These are phyloP conservation scores for Didymella glomerata DNA, from an alignment of 2,329 filamentous ascomycete species.

Conservation along the genomic window DNA sequence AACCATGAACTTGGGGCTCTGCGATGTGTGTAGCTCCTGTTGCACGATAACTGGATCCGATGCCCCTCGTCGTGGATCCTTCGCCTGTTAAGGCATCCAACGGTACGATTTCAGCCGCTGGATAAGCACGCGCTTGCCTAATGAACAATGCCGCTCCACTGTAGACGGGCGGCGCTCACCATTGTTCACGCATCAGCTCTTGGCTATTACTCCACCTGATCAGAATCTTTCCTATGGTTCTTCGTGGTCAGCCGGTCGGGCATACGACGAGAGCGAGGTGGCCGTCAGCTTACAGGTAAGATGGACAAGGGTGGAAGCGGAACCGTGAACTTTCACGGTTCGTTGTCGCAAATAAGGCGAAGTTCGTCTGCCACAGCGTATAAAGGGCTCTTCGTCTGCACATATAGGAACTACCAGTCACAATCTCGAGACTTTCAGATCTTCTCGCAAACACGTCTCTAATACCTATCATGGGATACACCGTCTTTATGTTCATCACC, in stretches of 20 bases:
- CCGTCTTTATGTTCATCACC: conserved; percentile 28
- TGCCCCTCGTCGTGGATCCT: neutral
- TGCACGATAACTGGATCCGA: neutral
- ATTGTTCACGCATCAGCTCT: neutral
- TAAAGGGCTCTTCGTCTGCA: neutral
- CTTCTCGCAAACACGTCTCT: neutral
- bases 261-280: neutral
- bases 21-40: neutral
- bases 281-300: conserved; percentile 17
- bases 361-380: neutral
- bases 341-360: neutral
- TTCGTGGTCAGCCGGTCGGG: neutral
- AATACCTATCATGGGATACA: conserved; percentile 28
- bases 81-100: neutral
- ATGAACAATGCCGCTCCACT: neutral
- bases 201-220: neutral
- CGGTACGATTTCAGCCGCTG: neutral
- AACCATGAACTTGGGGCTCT: neutral
- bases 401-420: neutral
- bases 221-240: neutral
- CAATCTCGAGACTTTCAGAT: neutral
- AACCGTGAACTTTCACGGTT: neutral
- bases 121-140: neutral
- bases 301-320: neutral
- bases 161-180: neutral